Base-by-base conservation (phyloP, 1,284 basidiomycete genomes). In the Hemileccinum hortonii region DNA sequence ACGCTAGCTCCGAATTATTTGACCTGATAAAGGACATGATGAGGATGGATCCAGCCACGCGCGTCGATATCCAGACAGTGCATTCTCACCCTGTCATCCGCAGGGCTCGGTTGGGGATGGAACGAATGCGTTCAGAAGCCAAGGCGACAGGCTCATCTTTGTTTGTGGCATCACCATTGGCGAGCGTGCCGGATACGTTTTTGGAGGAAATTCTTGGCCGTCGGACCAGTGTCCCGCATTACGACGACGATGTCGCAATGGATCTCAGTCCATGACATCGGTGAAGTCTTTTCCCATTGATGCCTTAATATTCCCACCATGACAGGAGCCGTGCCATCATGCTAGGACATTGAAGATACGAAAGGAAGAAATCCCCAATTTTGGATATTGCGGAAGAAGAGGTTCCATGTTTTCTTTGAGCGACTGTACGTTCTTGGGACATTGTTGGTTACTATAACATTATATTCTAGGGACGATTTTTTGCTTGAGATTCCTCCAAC, bases 11-110 rank as follows among this genome's bases (percentile, higher is more conserved):
- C 1, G 84, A 87, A 59, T 74, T 98, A 44, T 75, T 86, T 56
- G 78, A 77, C 43, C 75, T 97, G 58, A 85, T 95, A 63, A 81
- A 74, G 61, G 75, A 75, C 55, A 91, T 93, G 82, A 92, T 95
- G 87, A 81, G 82, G 30, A 82, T 83, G 2, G 83, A 91, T 47
- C 86, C 91, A 5, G 70, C 66, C 6, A 60, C 70, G 49, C 82
- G 93, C 30, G 75, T 90, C 45, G 77, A 74, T n/a, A 80, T 86
- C 21, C 71, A 75, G 40, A 75, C 75, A 29, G 76, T 94, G 33
- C 81, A 80, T 59, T 70, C 69, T 12, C 86, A 94, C 65, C 79
- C 81, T 8, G 78, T 92, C 8, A 80, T 95, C n/a, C 65, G 73
- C 52, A 79, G 90, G 43, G 83, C 87, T n/a, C 76, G 88, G 48